Percentiles rank a stretch among this genome's conserved stretches.
These are phyloP conservation scores for Torulaspora globosa DNA, from an alignment of 1,139 yeast genomes.

Conservation along the genomic window DNA sequence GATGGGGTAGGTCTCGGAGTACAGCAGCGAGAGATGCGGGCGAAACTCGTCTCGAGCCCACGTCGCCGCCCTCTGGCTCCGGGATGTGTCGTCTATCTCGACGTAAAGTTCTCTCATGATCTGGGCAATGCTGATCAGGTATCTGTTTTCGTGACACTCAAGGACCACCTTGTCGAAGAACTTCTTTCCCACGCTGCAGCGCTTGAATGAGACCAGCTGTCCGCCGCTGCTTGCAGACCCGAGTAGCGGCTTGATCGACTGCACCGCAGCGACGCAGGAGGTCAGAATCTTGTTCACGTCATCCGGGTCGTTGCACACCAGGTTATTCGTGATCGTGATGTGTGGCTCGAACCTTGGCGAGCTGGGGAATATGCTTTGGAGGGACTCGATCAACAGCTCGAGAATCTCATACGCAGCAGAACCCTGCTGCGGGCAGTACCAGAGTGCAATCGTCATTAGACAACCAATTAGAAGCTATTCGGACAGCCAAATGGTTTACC, in stretches of 20 bases:
- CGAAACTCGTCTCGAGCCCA: slow-evolving; percentile 61
- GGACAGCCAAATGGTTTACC: neutral
- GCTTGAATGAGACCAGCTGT: slow-evolving; percentile 39
- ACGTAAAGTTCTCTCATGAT: slow-evolving; percentile 70
- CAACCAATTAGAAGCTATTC: neutral
- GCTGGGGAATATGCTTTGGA: slow-evolving; percentile 67
- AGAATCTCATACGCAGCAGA: slow-evolving; percentile 55
- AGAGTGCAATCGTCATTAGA: slow-evolving; percentile 50
- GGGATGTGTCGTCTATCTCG: slow-evolving; percentile 29
- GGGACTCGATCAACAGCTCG: slow-evolving; percentile 56
- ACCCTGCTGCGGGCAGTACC: slow-evolving; percentile 68
- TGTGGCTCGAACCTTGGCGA: slow-evolving; percentile 72
- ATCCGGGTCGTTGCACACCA: slow-evolving; percentile 47
- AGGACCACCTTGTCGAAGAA: slow-evolving; percentile 64
- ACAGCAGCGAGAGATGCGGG: slow-evolving; percentile 73
- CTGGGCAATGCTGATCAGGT: slow-evolving; percentile 60
- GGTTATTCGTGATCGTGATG: slow-evolving; percentile 64
- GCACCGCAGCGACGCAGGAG: slow-evolving; percentile 62
- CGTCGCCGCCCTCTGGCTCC: slow-evolving; percentile 21
- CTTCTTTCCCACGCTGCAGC: slow-evolving; percentile 40
- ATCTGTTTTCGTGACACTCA: slow-evolving; percentile 52
- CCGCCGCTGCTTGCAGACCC: neutral
- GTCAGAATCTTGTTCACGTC: slow-evolving; percentile 61
- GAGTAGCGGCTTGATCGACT: slow-evolving; percentile 33
- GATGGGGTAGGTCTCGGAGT: slow-evolving; percentile 62